Percentiles rank a stretch among this genome's conserved stretches.
Evolutionary conservation across 2,329 filamentous ascomycete species (phyloP).

Genomic region (Geosmithia morbida): DNA sequence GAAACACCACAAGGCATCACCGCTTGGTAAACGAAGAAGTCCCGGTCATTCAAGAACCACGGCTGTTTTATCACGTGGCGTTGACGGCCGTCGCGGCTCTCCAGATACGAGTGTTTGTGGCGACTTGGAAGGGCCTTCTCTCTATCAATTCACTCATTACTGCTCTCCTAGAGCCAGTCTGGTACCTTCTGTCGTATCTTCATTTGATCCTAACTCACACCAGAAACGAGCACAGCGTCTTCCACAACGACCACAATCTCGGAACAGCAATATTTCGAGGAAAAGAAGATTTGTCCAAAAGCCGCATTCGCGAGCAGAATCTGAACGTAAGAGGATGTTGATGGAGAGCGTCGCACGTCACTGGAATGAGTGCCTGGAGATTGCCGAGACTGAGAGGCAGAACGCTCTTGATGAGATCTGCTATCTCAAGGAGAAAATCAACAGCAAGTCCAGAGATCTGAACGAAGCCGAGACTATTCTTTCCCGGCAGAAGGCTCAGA

Average conservation of each 20-base stretch:
- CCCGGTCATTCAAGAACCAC: neutral
- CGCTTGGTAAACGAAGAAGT: neutral
- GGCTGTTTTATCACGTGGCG: neutral
- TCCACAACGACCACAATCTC: constrained; percentile 6
- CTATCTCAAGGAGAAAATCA: constrained; percentile 8
- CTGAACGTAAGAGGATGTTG: constrained; percentile 12
- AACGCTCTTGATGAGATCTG: constrained; percentile 12
- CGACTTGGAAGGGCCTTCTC: constrained; percentile 14
- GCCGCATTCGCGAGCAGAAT: constrained; percentile 4
- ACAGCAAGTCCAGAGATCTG: constrained; percentile 8
- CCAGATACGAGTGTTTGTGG: constrained; percentile 10
- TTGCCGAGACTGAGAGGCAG: constrained; percentile 13
- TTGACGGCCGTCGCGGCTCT: constrained; percentile 2
- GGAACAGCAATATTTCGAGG: constrained; percentile 17
- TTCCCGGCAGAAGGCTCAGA: constrained; percentile 1
- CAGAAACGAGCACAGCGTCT: neutral
- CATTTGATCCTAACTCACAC: neutral
- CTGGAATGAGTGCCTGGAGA: constrained; percentile 18
- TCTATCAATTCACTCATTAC: neutral
- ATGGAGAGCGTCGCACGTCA: constrained; percentile 16
- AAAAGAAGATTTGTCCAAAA: constrained; percentile 10
- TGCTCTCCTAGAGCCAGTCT: neutral
- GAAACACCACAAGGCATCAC: neutral
- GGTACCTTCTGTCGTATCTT: neutral
- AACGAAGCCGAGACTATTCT: constrained; percentile 1